phyloP scores from a whole-genome alignment of 805 yeast genomes.

The Nakazawaea ambrosiae region DNA sequence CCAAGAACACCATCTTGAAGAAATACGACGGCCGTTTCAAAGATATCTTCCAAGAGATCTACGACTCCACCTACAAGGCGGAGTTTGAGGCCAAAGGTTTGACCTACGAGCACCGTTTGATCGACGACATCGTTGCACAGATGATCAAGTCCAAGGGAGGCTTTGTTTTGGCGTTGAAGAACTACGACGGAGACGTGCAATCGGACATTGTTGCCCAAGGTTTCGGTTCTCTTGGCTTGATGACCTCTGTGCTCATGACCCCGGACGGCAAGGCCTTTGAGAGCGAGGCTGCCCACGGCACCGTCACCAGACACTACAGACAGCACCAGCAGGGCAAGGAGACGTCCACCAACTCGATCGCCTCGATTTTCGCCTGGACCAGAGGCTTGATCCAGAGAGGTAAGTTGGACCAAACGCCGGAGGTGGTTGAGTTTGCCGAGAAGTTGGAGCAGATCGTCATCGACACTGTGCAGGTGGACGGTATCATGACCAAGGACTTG shows the following conservation, averaged over 20 bases:
- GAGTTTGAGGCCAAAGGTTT: conserved; percentile 55
- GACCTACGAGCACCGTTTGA: conserved; percentile 74
- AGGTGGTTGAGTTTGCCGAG: conserved; percentile 60
- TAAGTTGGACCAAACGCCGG: conserved; percentile 64
- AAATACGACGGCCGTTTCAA: conserved; percentile 79
- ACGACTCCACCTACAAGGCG: conserved; percentile 47
- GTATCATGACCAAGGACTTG: conserved; percentile 77
- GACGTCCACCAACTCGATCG: conserved; percentile 80
- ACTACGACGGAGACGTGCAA: conserved; percentile 84
- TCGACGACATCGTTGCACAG: conserved; percentile 87
- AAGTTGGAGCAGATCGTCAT: conserved; percentile 59
- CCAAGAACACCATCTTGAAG: conserved; percentile 78
- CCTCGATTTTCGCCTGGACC: conserved; percentile 84
- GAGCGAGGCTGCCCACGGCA: conserved; percentile 84
- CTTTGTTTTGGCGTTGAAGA: conserved; percentile 71
- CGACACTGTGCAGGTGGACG: conserved; percentile 67
- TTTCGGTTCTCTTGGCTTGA: conserved; percentile 75
- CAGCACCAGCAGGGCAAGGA: conserved; percentile 76
- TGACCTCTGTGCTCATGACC: conserved; percentile 78
- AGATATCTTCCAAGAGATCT: conserved; percentile 68
- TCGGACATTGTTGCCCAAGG: conserved; percentile 86
- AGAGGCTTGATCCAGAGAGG: conserved; percentile 82
- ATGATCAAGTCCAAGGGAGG: conserved; percentile 85
- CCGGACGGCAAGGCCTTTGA: conserved; percentile 86
- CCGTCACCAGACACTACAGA: conserved; percentile 82